Evolutionary conservation across 345 rosid genomes (phyloP), one percentile per base, ranked within the genome.

Genomic region (Conringia planisiliqua): DNA sequence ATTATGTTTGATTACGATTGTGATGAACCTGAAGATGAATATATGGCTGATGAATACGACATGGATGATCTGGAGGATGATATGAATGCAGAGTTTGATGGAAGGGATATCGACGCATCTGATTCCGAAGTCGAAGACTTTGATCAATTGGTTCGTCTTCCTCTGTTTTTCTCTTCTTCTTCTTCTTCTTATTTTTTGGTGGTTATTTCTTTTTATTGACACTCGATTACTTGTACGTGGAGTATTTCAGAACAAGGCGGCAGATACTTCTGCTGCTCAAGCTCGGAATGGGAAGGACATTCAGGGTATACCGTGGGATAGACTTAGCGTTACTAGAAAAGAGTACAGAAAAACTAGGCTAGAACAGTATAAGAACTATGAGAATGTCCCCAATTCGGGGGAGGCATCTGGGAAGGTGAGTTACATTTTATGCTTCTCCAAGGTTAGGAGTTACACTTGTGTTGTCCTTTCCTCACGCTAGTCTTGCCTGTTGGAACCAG

Each of bases 241-340:
- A 47, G 0, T 20, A 12, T 52, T 33, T 68, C 80, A 76, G 76
- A 74, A 65, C 82, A 84, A 82, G 71, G 75, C 81, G 11, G 76
- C 83, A 0, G 98, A 90, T 79, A 94, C 96, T 47, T 78, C 90
- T 54, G 89, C 98, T 68, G 97, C 86, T 59, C 84, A 91, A 72
- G 97, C 97, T 50, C 84, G 97, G 71, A 79, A 82, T 44, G 96
- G 97, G 12, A 90, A 83, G 70, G 98, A 94, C 54, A 91, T 94
- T 74, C 99, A 94, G 77, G 99, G 99, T 67, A 92, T 94, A 48
- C 99, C 99, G 2, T 92, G 99, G 99, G 97, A 92, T 14, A 86
- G 96, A 55, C 89, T 88, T 66, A 92, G 86, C 67, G 86, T 92
- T 72, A 86, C 96, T 8, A 83, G 99, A 81, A 90, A 87, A 59